Evolutionary conservation across 208 protist genomes (phyloP).

Genomic region (Wallacemonas sp.): DNA sequence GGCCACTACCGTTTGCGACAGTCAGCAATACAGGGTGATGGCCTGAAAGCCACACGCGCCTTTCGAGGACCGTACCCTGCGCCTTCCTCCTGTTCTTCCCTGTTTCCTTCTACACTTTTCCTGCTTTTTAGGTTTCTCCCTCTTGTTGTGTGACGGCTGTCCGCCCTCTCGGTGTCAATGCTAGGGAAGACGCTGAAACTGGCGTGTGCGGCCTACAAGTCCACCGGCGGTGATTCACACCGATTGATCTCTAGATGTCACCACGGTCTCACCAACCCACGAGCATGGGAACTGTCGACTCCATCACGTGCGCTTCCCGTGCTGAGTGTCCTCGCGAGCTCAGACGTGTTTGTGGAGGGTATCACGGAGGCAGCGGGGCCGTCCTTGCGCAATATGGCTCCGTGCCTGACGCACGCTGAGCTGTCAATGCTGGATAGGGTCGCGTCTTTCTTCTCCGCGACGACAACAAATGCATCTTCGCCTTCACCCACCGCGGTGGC

Average conservation of each 20-base stretch:
- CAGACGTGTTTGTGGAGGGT: conserved; percentile 49
- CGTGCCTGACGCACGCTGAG: conserved; percentile 64
- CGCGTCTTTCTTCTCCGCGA: conserved; percentile 27
- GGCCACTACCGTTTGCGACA: too few relatives aligned
- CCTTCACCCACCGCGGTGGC: background rate
- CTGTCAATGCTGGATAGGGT: conserved; percentile 32
- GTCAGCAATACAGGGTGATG: too few relatives aligned
- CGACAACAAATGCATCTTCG: background rate
- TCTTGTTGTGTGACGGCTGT: background rate
- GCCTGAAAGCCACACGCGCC: too few relatives aligned
- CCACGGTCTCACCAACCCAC: conserved; percentile 2
- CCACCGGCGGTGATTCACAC: background rate
- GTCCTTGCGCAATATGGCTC: conserved; percentile 41
- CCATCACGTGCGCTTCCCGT: conserved; percentile 59
- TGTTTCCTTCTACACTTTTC: too few relatives aligned
- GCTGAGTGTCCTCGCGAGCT: conserved; percentile 46
- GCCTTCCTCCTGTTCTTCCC: too few relatives aligned
- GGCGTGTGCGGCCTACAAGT: background rate
- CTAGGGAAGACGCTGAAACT: background rate
- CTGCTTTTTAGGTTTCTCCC: background rate
- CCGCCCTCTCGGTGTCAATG: background rate
- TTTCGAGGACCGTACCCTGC: too few relatives aligned
- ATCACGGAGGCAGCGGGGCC: conserved; percentile 37
- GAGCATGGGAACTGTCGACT: conserved; percentile 54
- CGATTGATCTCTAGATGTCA: background rate